These are phyloP conservation scores for Citrus sp. DNA, from an alignment of 345 rosid genomes.

Conservation along the genomic window DNA sequence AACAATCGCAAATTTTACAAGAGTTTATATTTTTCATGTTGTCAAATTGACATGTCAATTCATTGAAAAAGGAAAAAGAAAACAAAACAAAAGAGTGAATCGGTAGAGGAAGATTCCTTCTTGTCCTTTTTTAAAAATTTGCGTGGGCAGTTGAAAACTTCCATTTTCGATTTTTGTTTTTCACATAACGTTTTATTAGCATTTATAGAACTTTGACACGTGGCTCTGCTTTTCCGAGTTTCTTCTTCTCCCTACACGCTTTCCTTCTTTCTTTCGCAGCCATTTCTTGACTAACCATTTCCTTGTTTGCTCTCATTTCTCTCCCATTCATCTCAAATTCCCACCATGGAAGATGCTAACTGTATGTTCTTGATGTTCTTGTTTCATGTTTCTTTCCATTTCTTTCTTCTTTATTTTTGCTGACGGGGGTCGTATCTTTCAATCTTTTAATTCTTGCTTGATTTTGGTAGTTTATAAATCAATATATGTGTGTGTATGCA, in stretches of 20 bases:
- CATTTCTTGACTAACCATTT: slow-evolving; percentile 11
- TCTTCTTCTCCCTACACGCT: background rate
- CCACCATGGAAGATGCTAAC: slow-evolving; percentile 29
- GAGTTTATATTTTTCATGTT: background rate
- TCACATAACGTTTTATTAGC: background rate
- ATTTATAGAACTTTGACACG: background rate
- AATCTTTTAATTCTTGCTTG: background rate
- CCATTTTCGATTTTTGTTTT: background rate
- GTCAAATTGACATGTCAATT: background rate
- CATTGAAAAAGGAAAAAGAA: background rate
- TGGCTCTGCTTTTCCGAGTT: background rate
- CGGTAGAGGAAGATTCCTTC: background rate
- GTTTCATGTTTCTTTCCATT: background rate
- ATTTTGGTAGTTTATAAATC: too few species aligned
- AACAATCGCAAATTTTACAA: too few species aligned
- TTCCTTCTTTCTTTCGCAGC: background rate
- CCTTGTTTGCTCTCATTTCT: background rate
- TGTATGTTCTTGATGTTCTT: slow-evolving; percentile 13
- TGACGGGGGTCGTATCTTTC: background rate
- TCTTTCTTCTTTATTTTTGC: background rate
- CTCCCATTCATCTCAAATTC: background rate
- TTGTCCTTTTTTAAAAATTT: background rate
- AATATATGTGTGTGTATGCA: background rate
- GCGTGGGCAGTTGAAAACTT: background rate
- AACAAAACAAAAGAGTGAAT: background rate